Conservation (phyloP, 306 rosid species). For the Rosa lucieae region DNA sequence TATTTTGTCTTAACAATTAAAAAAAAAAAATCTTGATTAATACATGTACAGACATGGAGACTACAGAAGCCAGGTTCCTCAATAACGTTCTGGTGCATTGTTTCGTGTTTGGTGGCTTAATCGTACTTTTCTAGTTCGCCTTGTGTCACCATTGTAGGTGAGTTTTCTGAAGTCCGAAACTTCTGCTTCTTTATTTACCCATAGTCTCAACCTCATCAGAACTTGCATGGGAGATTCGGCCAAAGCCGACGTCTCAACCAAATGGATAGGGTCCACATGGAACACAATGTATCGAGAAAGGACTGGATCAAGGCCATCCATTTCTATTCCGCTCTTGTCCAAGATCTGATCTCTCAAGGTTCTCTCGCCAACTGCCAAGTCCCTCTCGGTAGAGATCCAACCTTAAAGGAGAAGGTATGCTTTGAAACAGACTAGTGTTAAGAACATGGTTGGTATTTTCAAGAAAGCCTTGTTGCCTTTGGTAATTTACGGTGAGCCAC, state of each 20-base stretch:
- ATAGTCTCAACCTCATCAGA: conserved; percentile 49
- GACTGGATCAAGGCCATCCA: conserved; percentile 63
- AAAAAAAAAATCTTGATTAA: neutral
- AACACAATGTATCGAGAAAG: conserved; percentile 52
- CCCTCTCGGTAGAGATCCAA: conserved; percentile 60
- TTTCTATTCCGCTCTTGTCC: conserved; percentile 67
- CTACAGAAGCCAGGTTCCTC: conserved; percentile 47
- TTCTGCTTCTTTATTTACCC: conserved; percentile 84
- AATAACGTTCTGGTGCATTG: conserved; percentile 51
- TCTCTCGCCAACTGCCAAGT: conserved; percentile 51
- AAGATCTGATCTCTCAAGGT: conserved; percentile 59
- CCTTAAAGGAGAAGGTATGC: conserved; percentile 58
- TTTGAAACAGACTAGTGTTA: conserved; percentile 67
- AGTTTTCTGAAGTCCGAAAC: conserved; percentile 56
- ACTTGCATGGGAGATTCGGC: conserved; percentile 38
- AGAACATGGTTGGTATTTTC: conserved; percentile 56
- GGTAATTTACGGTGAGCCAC: conserved; percentile 48
- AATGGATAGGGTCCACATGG: neutral
- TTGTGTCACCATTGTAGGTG: conserved; percentile 69
- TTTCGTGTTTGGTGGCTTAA: conserved; percentile 60
- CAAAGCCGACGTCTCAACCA: conserved; percentile 16
- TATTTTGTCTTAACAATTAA: neutral
- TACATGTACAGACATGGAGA: conserved; percentile 43
- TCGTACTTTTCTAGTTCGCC: conserved; percentile 64
- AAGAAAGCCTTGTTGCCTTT: conserved; percentile 61